These are phyloP conservation scores for Skeletonema potamos DNA, from an alignment of 108 stramenopile genomes.

Conservation along the genomic window DNA sequence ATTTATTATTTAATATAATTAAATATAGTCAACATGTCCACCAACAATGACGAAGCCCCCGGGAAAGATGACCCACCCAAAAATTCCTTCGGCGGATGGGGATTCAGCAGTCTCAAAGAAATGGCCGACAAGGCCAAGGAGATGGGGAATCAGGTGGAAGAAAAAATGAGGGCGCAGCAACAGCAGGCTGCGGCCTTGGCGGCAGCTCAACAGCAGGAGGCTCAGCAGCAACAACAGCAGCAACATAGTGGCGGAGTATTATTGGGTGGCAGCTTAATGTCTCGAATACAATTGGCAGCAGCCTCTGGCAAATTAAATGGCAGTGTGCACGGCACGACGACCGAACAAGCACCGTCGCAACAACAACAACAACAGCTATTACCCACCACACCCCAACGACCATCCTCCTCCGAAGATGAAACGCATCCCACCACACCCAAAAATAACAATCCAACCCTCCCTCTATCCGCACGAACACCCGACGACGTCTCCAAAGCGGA, in stretches of 20 bases:
- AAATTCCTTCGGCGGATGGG: neutral
- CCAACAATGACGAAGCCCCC: neutral
- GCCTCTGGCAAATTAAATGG: slow-evolving; percentile 11
- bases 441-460: slow-evolving; percentile 6
- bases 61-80: neutral
- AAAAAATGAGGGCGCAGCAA: slow-evolving; percentile 6
- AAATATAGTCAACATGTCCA: neutral
- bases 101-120: neutral
- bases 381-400: slow-evolving; percentile 5
- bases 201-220: slow-evolving; percentile 9
- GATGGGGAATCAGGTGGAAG: slow-evolving; percentile 29
- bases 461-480: slow-evolving; percentile 32
- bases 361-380: neutral
- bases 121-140: slow-evolving; percentile 5
- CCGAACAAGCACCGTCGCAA: neutral
- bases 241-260: slow-evolving; percentile 1
- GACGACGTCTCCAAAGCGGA: slow-evolving; percentile 69
- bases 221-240: slow-evolving; percentile 20
- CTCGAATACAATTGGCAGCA: slow-evolving; percentile 13
- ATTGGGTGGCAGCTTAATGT: slow-evolving; percentile 25
- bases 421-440: slow-evolving; percentile 1
- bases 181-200: neutral
- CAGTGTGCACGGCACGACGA: neutral
- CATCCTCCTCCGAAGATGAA: neutral
- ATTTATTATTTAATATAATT: too few relatives aligned